phyloP scores from a whole-genome alignment of 2,329 filamentous ascomycete genomes.

The Camillea tinctor region DNA sequence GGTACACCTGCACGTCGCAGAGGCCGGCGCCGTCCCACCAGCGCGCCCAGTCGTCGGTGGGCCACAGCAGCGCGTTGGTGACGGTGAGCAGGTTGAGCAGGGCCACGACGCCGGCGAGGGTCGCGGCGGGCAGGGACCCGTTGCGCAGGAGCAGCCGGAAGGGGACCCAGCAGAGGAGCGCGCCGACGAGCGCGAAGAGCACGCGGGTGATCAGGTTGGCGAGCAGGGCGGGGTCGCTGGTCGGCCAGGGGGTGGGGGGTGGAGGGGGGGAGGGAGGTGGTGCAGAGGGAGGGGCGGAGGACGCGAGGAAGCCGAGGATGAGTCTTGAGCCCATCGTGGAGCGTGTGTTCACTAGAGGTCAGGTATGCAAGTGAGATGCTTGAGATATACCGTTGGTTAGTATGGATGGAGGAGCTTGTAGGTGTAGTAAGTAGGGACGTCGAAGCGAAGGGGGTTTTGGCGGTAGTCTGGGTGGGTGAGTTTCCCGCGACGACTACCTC shows the following conservation, averaged over 20 bases:
- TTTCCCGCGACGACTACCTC: background rate
- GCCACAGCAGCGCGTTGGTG: conserved; percentile 54
- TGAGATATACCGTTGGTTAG: background rate
- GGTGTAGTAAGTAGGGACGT: background rate
- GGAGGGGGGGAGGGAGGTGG: background rate
- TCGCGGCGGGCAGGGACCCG: conserved; percentile 52
- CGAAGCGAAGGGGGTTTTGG: background rate
- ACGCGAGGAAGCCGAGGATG: background rate
- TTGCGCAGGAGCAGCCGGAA: conserved; percentile 50
- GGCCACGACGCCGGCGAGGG: conserved; percentile 47
- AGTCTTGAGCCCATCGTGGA: background rate
- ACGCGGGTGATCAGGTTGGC: conserved; percentile 52
- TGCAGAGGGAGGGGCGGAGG: no score
- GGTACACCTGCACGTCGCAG: conserved; percentile 51
- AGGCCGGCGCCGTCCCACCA: conserved; percentile 55
- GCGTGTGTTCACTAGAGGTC: no score
- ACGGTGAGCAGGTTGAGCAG: conserved; percentile 48
- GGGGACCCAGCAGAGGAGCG: conserved; percentile 49
- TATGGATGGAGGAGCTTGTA: background rate
- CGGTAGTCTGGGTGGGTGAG: background rate
- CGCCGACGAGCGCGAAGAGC: conserved; percentile 44
- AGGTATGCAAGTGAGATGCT: background rate
- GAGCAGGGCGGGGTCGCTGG: conserved; percentile 27
- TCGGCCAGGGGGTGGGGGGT: conserved; percentile 13
- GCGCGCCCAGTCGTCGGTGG: conserved; percentile 44